Conservation (phyloP, 768 basidiomycete species). For the Mycena alexandri region DNA sequence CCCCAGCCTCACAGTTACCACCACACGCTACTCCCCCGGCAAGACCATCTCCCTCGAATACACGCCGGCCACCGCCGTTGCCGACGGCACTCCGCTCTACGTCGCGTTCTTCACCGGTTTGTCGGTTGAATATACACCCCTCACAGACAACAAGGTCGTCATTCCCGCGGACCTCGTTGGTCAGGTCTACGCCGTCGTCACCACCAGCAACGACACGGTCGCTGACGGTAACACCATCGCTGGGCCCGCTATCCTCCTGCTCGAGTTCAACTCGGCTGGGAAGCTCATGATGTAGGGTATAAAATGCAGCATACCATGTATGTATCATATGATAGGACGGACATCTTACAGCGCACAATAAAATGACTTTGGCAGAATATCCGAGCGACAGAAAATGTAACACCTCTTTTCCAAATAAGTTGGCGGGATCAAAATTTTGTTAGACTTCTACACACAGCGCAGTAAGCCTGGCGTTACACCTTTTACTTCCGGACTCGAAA, state of each 20-base stretch:
- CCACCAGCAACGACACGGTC: constrained; percentile 43
- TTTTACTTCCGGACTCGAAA: too few relatives aligned
- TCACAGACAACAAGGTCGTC: constrained; percentile 45
- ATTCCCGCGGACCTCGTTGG: constrained; percentile 57
- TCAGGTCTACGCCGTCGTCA: constrained; percentile 65
- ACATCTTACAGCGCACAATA: too few relatives aligned
- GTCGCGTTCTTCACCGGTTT: constrained; percentile 61
- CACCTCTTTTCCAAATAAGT: too few relatives aligned
- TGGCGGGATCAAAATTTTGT: too few relatives aligned
- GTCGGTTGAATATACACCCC: constrained; percentile 48
- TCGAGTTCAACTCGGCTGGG: constrained; percentile 21
- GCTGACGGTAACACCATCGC: constrained; percentile 59
- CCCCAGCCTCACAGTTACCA: constrained; percentile 57
- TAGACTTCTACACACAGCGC: too few relatives aligned
- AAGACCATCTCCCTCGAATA: constrained; percentile 28
- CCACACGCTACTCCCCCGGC: constrained; percentile 44
- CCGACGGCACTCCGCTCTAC: constrained; percentile 44
- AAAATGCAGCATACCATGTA: too few relatives aligned
- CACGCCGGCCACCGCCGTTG: constrained; percentile 43
- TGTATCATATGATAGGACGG: too few relatives aligned
- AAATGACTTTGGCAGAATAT: too few relatives aligned
- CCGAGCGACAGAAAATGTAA: too few relatives aligned
- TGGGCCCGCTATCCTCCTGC: constrained; percentile 55
- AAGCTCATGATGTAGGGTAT: constrained; percentile 6
- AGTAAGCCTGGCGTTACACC: too few relatives aligned